Base-by-base conservation (phyloP, 768 basidiomycete species). In the Cubamyces sp. region DNA sequence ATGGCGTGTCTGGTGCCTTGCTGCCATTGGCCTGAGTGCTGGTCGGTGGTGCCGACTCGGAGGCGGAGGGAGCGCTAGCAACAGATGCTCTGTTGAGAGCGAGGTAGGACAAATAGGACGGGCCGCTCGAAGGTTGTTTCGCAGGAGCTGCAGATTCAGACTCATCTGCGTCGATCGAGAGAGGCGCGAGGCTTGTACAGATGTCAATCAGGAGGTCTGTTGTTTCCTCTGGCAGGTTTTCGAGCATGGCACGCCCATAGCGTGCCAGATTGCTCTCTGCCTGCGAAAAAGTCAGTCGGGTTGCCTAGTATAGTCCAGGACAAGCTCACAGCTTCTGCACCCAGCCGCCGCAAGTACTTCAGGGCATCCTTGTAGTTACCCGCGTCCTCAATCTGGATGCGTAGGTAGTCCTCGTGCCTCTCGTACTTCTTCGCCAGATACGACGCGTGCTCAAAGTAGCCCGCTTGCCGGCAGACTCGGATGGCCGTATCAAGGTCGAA, bases 401-500 rank as follows among this genome's bases (percentile, higher is more conserved):
- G 81, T 42, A 99, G 74, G 74, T 94, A 98, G 66, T 98, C 96
- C 68, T 96, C 94, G 66, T 98, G 94, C 21, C 91, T 77, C 30
- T 89, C 87, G 74, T 94, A 98, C 71, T 93, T 92, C 76, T 87
- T 87, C 19, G 97, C 96, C 16, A 99, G 82, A 71, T 96, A 98
- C 1, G 87, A 86, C 0, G 96, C 96, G 71, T 98, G 96, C 58
- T 95, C 90, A 68, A 92, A 97, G 74, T 96, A 98, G 0, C 94
- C 94, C 1, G 95, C 96, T 74, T 98, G 96, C 26, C 97, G 84
- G 69, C 96, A 98, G 28, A 98, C 96, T 3, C 94, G 85, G 55
- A 99, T 98, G 0, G 95, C 97, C 0, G 97, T 99, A 64, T 96
- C 94, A 45, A 99, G 82, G 72, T 98, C 97, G 71, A 98, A 99